Base-by-base conservation (phyloP, 140 eudicot species). In the Anethum foeniculum region DNA sequence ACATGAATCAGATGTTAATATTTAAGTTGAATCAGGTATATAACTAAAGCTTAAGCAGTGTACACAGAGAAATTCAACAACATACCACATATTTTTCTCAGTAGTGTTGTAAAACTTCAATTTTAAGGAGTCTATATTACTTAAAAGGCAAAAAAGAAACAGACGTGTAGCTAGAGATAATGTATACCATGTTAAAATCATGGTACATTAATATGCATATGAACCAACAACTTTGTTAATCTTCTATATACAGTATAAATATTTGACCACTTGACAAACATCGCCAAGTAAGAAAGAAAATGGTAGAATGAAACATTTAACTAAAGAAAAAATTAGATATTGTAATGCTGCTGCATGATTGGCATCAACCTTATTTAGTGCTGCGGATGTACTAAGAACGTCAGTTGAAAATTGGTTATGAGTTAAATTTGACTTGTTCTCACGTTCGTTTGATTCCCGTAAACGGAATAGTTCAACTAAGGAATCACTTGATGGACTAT, bases 381-480 rank as follows among this genome's bases (percentile, higher is more conserved):
- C 80, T 25, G 81, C 76, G 4, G 91, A 87, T 65, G 89, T 54
- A 85, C 60, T 34, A 14, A 88, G 87, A 14, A 78, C 83, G 65
- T 86, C 82, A 68, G 91, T 79, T 58, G 30, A 79, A 67, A 71
- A 19, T 71, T 75, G 83, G 27, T 74, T 87, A 80, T 47, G 76
- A 78, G 38, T 58, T 64, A 68, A 71, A 86, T 80, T 83, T 52
- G 84, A 48, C 69, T 80, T 82, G 34, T 43, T 80, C 51, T 75
- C 90, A 67, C 38, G 48, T 51, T 83, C 84, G n/a, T 69, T 77
- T 65, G 43, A 51, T 80, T 80, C 82, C 30, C 81, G 80, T 30
- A 93, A 89, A 58, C 84, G 86, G 69, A 94, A 90, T 69, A 92
- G 75, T 74, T 90, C 89, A 25, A 94, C 82, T 77, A 94, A 84